Base-by-base conservation (phyloP, 208 protist species). In the Phytomonas sp. region DNA sequence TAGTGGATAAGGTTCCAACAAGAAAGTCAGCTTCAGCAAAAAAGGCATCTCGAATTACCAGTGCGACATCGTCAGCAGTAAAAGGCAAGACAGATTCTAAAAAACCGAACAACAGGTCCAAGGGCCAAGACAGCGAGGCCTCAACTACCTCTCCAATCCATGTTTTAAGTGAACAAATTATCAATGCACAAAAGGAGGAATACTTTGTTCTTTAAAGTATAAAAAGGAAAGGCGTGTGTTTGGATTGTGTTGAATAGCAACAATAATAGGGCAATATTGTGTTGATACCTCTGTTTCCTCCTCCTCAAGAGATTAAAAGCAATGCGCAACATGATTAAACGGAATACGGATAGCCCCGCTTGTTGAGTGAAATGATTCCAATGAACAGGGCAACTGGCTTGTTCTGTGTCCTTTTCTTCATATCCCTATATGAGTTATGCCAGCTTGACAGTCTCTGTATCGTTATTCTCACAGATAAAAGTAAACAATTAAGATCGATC, bases 181-280 rank as follows among this genome's bases (percentile, higher is more conserved):
- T 23, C 3, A 51, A 17, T 17, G 2, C 40, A 51, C 40, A 51
- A 17, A 17, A 51, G 20, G 40, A 51, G 40, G 40, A 51, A 23
- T 51, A 51, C 20, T 51, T 51, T 51, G 40, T 51, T 3, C 40
- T 51, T 51, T 51, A 51, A 15, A 51, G 60, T 64, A 70, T 15
- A 20, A 70, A 75, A 75, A 31, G n/a, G 69, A 30, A 28, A 28
- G 62, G n/a, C 26, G 69, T 34, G 36, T 68, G 37, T 63, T 53
- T 1, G 7, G 17, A 15, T 69, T 9, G 9, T 70, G 20, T 67
- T 37, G 13, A 33, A 33, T 72, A 37, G 23, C 13, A 56, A 72
- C 32, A 71, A 30, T 2, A 71, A 30, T 13, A 71, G 9, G 3
- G 4, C 29, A 71, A 71, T 30, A 64, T 20, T 64, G 13, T 2